Evolutionary conservation across 805 yeast species (phyloP).

Genomic region (Kockiozyma suomiensis): DNA sequence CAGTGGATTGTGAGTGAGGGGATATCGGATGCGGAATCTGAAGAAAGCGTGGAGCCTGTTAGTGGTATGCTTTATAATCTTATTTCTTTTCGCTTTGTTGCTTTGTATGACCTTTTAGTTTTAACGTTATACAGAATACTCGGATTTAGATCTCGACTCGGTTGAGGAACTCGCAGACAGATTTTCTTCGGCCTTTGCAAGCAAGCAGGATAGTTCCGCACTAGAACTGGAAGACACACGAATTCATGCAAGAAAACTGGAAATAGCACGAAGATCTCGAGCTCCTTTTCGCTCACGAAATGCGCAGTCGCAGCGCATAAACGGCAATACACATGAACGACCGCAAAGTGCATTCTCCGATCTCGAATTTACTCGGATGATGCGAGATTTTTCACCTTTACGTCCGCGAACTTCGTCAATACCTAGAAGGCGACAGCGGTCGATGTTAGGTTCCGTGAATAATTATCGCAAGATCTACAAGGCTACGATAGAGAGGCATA

Average conservation of each 20-base stretch:
- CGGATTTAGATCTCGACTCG: conserved; percentile 6
- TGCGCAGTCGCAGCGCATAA: not conserved
- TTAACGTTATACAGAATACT: too few relatives aligned
- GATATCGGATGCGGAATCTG: conserved; percentile 4
- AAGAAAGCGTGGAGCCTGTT: conserved; percentile 17
- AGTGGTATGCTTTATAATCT: conserved; percentile 14
- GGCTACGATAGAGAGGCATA: not conserved
- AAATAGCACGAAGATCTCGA: not conserved
- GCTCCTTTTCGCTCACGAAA: not conserved
- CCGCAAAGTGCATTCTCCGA: not conserved
- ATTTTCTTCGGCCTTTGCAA: not conserved
- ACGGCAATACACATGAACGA: not conserved
- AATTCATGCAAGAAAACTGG: not conserved
- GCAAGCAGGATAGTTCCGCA: not conserved
- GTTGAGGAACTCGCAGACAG: conserved; percentile 6
- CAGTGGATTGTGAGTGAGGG: not conserved
- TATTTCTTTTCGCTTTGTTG: not conserved
- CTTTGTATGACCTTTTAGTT: too few relatives aligned
- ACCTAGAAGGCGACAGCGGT: not conserved
- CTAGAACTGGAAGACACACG: not conserved
- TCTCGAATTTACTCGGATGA: not conserved
- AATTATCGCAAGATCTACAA: not conserved
- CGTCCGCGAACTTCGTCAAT: conserved; percentile 2
- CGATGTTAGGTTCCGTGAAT: not conserved
- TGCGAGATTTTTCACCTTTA: conserved; percentile 5